Percentiles rank a stretch among this genome's conserved stretches.
These are phyloP conservation scores for Exobasidium rhododendri DNA, from an alignment of 1,284 basidiomycete genomes.

Conservation along the genomic window DNA sequence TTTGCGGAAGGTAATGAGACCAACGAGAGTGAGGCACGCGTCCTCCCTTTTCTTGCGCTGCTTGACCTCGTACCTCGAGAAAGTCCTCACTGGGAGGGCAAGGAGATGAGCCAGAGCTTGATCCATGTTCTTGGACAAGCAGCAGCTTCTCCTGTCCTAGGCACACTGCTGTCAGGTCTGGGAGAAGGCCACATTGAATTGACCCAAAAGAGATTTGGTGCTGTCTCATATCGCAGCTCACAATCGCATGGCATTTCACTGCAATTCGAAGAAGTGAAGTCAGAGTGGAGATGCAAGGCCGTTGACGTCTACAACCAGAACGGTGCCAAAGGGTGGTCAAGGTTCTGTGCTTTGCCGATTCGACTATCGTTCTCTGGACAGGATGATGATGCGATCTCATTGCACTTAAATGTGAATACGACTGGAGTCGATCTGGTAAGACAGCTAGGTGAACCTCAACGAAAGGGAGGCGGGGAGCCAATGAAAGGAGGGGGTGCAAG, in stretches of 20 bases:
- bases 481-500: constrained; percentile 6
- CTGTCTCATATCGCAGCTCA: constrained; percentile 3
- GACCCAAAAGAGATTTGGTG: not conserved
- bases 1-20: too few relatives aligned
- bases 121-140: too few relatives aligned
- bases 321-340: not conserved
- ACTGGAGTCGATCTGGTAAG: constrained; percentile 1
- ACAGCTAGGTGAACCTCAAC: not conserved
- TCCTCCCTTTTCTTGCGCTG: too few relatives aligned
- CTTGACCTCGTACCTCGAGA: too few relatives aligned
- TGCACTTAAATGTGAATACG: not conserved
- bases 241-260: constrained; percentile 4
- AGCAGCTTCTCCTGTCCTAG: too few relatives aligned
- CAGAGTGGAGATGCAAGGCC: not conserved
- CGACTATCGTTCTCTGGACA: not conserved
- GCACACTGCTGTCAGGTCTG: too few relatives aligned
- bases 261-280: constrained; percentile 1
- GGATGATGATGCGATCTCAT: not conserved
- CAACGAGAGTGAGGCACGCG: too few relatives aligned
- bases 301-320: constrained; percentile 1
- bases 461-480: constrained; percentile 9
- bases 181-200: too few relatives aligned
- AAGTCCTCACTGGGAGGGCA: too few relatives aligned
- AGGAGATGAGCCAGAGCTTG: too few relatives aligned
- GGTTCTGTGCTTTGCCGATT: not conserved